Evolutionary conservation across 345 rosid genomes (phyloP), one percentile per base, ranked within the genome.

Genomic region (Tarenaya hassleriana): DNA sequence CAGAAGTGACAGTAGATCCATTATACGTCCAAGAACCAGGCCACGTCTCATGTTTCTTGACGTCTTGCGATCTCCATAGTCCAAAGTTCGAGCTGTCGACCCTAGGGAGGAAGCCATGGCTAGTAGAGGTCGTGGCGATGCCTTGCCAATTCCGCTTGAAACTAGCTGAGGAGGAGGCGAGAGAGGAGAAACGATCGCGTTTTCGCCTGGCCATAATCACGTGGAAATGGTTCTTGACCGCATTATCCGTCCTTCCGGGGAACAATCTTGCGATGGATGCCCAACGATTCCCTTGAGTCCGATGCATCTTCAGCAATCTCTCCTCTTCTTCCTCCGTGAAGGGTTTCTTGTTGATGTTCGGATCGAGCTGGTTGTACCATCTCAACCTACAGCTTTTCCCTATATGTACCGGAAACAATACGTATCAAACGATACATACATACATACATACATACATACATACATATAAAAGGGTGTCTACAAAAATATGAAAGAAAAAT

Each of bases 301-400:
- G 51, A 18, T 82, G 85, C 34, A 78, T 79, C 16, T 64, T 68
- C 8, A 82, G 72, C 0, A 82, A 77, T 49, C 75, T 66, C 44
- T 74, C 80, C 57, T 82, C 88, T 70, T 78, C 88, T 41, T 78
- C 80, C 48, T 78, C 80, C 4, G 82, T 74, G 52, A 82, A 82
- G 0, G 85, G 88, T 10, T 69, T 68, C 56, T 73, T 63, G 44
- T 78, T 82, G 75, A 82, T 82, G 33, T 70, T 70, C 27, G 88
- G 88, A 66, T 82, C 88, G 14, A 82, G 70, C 66, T 82, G 88
- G 61, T 82, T 82, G 54, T 61, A 82, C 88, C 88, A 82, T 58
- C 88, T 82, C 74, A 82, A 72, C 68, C 88, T 76, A 66, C 85
- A 82, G 16, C 88, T 81, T 66, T 81, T 81, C 55, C 88, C 84